Conservation (phyloP, 2,329 filamentous ascomycete species). For the Neofusicoccum umdonicola region DNA sequence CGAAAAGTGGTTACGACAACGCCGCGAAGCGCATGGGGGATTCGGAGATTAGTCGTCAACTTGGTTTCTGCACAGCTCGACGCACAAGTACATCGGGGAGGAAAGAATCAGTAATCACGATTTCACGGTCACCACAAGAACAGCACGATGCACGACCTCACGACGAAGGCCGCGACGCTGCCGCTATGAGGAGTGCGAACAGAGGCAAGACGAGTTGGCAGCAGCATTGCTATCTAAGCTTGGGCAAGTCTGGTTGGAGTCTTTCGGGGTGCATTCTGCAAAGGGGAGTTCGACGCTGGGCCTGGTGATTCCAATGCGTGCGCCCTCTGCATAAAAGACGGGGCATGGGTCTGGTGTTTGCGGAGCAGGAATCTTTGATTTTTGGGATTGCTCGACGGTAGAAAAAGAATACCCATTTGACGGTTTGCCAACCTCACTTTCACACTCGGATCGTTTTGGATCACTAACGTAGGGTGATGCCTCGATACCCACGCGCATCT, state of each 20-base stretch:
- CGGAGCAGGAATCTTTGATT: neutral
- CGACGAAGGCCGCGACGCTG: neutral
- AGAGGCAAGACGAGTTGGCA: neutral
- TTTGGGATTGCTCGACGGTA: neutral
- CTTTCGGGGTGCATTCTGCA: neutral
- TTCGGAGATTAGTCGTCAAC: neutral
- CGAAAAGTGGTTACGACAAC: neutral
- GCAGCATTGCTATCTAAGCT: neutral
- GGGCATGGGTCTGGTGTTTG: conserved; percentile 1
- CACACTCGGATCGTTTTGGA: neutral
- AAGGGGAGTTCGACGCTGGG: neutral
- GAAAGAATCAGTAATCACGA: neutral
- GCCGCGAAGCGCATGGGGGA: neutral
- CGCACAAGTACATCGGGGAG: neutral
- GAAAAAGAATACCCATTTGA: conserved; percentile 5
- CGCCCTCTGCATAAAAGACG: neutral
- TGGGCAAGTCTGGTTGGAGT: neutral
- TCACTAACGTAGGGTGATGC: neutral
- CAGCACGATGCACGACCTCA: neutral
- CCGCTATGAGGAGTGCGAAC: neutral
- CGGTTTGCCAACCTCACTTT: neutral
- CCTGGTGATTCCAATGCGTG: neutral
- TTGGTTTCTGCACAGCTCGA: neutral
- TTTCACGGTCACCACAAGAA: neutral
- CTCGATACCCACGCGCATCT: neutral